These are phyloP conservation scores for Erythrophleum ivorense DNA, from an alignment of 331 rosid species.

Conservation along the genomic window DNA sequence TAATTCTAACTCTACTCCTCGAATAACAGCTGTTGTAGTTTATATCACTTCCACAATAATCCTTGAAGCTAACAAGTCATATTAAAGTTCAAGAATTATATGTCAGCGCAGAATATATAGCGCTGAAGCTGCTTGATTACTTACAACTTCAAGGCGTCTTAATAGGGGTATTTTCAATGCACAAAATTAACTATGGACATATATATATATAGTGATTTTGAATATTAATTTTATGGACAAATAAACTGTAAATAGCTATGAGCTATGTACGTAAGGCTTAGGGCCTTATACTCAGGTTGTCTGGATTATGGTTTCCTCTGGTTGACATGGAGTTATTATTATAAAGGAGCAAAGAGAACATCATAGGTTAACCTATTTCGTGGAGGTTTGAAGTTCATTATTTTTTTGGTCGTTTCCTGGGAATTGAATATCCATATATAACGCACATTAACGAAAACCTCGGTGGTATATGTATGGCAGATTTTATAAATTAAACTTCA, in stretches of 20 bases:
- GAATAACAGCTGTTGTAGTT: background rate
- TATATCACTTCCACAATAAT: background rate
- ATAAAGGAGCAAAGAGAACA: background rate
- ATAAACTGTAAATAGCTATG: background rate
- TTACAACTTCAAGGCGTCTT: background rate
- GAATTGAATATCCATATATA: background rate
- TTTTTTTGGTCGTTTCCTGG: background rate
- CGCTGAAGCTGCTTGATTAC: background rate
- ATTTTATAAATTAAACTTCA: conserved; percentile 9
- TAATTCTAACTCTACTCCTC: background rate
- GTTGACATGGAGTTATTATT: background rate
- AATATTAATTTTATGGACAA: background rate
- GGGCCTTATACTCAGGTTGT: background rate
- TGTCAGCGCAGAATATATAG: background rate
- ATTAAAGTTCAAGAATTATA: background rate
- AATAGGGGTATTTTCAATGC: background rate
- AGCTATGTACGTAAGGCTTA: background rate
- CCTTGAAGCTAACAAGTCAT: background rate
- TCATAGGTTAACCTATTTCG: background rate
- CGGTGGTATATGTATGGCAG: conserved; percentile 1
- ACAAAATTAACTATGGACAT: background rate
- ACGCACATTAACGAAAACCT: background rate
- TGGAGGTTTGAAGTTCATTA: background rate
- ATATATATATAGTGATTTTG: background rate
- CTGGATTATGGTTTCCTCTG: background rate